Evolutionary conservation across 768 basidiomycete species (phyloP), one percentile per base, ranked within the genome.

Genomic region (Hydnomerulius pinastri): DNA sequence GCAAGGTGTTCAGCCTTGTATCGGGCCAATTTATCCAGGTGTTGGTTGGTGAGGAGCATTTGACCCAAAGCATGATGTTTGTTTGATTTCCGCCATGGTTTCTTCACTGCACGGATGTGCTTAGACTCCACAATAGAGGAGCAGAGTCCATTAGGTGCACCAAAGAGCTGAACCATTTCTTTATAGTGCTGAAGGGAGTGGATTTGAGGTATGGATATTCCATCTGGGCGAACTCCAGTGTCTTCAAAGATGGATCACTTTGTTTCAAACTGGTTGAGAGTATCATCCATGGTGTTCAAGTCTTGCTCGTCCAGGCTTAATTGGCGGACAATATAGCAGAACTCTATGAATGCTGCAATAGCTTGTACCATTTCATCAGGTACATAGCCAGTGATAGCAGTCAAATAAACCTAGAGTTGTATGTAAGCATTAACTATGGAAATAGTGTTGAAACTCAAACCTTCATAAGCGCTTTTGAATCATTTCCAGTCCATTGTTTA

Each of bases 401-500:
- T 46, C 13, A 70, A 48, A 57, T 62, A 71, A 13, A 71, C 64
- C 69, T 68, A 29, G 25, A 28, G 36, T 17, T 12, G 7, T 17
- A 68, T n/a, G n/a, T n/a, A n/a, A n/a, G n/a, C n/a, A n/a, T n/a
- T n/a, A n/a, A n/a, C n/a, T n/a, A n/a, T n/a, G n/a, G n/a, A 48
- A 33, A 11, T 11, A 21, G 27, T 30, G 27, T 4, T 8, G 28
- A 24, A 36, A 10, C 23, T 24, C 37, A 18, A 37, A 52, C 45
- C 51, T 52, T 52, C 70, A 73, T 72, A 6, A 71, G 51, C 0
- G 63, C 71, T 33, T 73, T 73, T 4, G 68, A 73, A 41, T 72
- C 70, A 47, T 71, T 62, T 7, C 69, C 71, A 0, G 66, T 72
- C 71, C 71, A 73, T 42, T 72, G 71, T 21, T 68, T 67, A 42